Conservation (phyloP, 208 protist species). For the Angomonas ambiguus region DNA sequence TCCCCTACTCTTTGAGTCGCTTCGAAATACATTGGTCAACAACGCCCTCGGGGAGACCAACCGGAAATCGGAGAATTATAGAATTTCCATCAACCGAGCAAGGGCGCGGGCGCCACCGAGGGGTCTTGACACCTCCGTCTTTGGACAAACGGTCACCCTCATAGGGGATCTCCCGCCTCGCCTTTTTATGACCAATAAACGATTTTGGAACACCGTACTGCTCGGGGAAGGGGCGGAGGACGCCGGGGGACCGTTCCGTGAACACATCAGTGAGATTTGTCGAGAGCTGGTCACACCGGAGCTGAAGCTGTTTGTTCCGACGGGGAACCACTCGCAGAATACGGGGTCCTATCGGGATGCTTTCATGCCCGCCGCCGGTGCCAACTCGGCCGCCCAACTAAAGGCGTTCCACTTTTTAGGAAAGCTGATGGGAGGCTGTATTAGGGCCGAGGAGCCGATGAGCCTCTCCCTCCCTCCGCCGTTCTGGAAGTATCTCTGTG, state of each 20-base stretch:
- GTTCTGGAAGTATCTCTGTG: slow-evolving; percentile 88
- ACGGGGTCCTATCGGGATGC: slow-evolving; percentile 83
- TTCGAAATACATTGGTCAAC: slow-evolving; percentile 60
- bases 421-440: slow-evolving; percentile 91
- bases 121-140: slow-evolving; percentile 56
- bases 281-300: slow-evolving; percentile 81
- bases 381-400: slow-evolving; percentile 41
- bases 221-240: slow-evolving; percentile 93
- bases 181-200: slow-evolving; percentile 81
- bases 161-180: slow-evolving; percentile 59
- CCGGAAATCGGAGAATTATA: slow-evolving; percentile 60
- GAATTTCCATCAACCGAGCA: slow-evolving; percentile 84
- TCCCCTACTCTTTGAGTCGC: slow-evolving; percentile 53
- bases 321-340: slow-evolving; percentile 84
- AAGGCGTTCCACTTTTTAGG: slow-evolving; percentile 90
- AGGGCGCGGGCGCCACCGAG: slow-evolving; percentile 13
- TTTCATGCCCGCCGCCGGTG: slow-evolving; percentile 82
- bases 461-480: slow-evolving; percentile 88
- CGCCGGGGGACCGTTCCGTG: slow-evolving; percentile 90
- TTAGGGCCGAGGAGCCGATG: slow-evolving; percentile 89
- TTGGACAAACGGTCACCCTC: slow-evolving; percentile 85
- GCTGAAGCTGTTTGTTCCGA: slow-evolving; percentile 88
- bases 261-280: slow-evolving; percentile 92
- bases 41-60: slow-evolving; percentile 75
- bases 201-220: slow-evolving; percentile 89